Percentiles rank a stretch among this genome's conserved stretches.
phyloP scores from a whole-genome alignment of 208 protist genomes.

The Crithidia mellificae region DNA sequence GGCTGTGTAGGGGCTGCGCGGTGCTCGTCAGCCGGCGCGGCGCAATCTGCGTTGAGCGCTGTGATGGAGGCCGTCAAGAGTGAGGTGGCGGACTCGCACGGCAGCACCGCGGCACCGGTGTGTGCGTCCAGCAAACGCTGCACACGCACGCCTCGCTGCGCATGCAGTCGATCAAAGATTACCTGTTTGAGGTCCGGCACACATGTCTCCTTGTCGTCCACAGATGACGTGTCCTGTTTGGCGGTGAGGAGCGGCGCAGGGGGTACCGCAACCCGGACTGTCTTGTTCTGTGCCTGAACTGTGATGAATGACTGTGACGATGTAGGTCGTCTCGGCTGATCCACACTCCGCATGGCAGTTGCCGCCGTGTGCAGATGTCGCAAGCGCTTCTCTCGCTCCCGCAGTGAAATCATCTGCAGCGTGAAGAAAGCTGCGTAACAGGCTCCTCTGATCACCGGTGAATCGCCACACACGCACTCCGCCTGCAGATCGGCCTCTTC shows the following conservation, averaged over 20 bases:
- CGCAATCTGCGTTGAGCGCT: constrained; percentile 20
- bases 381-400: background rate
- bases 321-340: no score
- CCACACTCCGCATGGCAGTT: no score
- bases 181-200: background rate
- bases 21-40: background rate
- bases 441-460: constrained; percentile 4
- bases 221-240: no score
- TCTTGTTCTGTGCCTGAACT: constrained; percentile 10
- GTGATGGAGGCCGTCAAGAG: constrained; percentile 24
- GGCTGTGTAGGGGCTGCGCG: constrained; percentile 19
- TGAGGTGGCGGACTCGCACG: constrained; percentile 41
- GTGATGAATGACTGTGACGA: constrained; percentile 16
- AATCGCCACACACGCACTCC: background rate
- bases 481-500: background rate
- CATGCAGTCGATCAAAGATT: constrained; percentile 14
- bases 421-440: constrained; percentile 32
- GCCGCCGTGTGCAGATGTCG: background rate
- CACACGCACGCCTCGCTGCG: constrained; percentile 21
- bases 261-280: constrained; percentile 21
- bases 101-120: constrained; percentile 58
- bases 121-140: constrained; percentile 41
- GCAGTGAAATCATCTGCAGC: constrained; percentile 19
- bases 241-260: background rate
- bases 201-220: background rate